Evolutionary conservation across 106 monocot genomes (phyloP).

Genomic region (Iris macrosiphon): DNA sequence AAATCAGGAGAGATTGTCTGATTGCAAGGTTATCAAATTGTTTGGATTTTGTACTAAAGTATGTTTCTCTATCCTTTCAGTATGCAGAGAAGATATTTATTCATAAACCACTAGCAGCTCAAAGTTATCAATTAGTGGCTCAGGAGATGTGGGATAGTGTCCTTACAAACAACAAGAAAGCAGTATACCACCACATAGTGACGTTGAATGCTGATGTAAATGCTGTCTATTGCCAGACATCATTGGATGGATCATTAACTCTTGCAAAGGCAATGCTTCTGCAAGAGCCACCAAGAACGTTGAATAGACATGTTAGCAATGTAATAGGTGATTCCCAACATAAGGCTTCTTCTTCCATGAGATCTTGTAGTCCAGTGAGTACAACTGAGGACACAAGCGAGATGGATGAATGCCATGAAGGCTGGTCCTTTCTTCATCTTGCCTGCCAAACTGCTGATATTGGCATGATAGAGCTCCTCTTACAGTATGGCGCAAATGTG

Average conservation of each 20-base stretch:
- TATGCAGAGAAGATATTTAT: constrained; percentile 93
- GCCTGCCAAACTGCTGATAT: constrained; percentile 85
- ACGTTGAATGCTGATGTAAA: constrained; percentile 74
- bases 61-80: constrained; percentile 36
- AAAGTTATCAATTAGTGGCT: constrained; percentile 20
- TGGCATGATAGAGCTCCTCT: constrained; percentile 95
- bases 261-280: constrained; percentile 69
- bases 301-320: constrained; percentile 27
- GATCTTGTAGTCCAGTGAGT: constrained; percentile 18
- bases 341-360: constrained; percentile 22
- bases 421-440: constrained; percentile 84
- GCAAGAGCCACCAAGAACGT: constrained; percentile 36
- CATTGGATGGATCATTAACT: constrained; percentile 42
- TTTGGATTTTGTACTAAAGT: background rate
- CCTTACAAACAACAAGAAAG: constrained; percentile 67
- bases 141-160: constrained; percentile 76
- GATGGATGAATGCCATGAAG: constrained; percentile 41
- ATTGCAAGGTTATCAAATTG: no score
- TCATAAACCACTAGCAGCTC: constrained; percentile 24
- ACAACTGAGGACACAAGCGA: constrained; percentile 31
- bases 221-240: constrained; percentile 32
- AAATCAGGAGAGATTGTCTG: background rate
- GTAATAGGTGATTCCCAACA: constrained; percentile 25
- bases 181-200: constrained; percentile 79
- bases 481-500: constrained; percentile 90